Evolutionary conservation across 2,329 filamentous ascomycete species (phyloP), one percentile per base, ranked within the genome.

Genomic region (Penicillium aurantiogriseum): DNA sequence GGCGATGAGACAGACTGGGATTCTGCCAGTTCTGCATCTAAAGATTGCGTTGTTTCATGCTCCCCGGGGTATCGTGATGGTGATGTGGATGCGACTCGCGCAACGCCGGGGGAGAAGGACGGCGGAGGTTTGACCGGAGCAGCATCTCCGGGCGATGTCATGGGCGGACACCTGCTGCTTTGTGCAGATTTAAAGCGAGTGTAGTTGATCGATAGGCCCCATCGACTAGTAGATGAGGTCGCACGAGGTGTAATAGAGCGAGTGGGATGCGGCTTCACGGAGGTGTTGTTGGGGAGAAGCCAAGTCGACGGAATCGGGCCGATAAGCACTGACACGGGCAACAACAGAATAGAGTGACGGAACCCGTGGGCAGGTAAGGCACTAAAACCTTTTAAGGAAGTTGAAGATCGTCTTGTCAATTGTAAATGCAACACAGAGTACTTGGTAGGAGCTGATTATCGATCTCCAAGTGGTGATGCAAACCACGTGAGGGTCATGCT

Each of bases 71-170:
- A 77, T 71, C 87, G 84, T 63, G 80, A 79, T 77, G 87, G 90
- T 63, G 80, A 79, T 77, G 87, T 90, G 62, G 85, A 82, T 57
- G 86, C 74, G 56, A 76, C 73, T 70, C 83, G 78, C 57, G 87
- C 84, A 66, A 85, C 82, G 64, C 87, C 86, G 70, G 85, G 79
- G 69, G 89, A 87, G 74, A 89, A 83, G 69, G 87, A 84, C 74
- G 87, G 85, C 76, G 88, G 83, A 73, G 87, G 85, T 76, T 88
- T 84, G 77, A 84, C 80, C 68, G 85, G 81, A 70, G 82, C 79
- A 79, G 80, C 85, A 85, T 88, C 80, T 73, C 83, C 79, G 72
- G 83, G 79, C 76, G 85, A 82, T 83, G 86, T 86, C 88, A 90
- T 90, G 79, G 81, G 84, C 74, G 79, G 81, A 85, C 74, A 72